Evolutionary conservation across 768 basidiomycete genomes (phyloP), one percentile per base, ranked within the genome.

Genomic region (Phylloporus arenicola): DNA sequence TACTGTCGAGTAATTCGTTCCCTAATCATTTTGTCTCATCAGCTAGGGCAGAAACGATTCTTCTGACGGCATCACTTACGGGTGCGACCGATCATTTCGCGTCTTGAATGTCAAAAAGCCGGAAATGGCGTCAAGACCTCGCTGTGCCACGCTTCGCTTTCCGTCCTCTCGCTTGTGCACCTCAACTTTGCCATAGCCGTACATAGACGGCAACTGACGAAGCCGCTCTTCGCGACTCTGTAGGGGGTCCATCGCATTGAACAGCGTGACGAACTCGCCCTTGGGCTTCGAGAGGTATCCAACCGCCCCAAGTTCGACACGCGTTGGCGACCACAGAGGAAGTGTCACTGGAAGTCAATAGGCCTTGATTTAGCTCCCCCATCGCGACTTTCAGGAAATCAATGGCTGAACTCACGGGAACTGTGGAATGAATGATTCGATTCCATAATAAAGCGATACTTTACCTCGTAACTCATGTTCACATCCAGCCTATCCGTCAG

Each of bases 201-300:
- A 70, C 27, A 89, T 64, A 8, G 83, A 80, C 2, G 84, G 80
- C 47, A 89, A 65, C 25, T 60, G 67, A 49, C 68, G 71, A 25
- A 78, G 70, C 5, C 59, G 57, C 6, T 73, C 75, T 20, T 75
- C 70, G 2, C 68, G 61, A 7, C 79, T 71, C 52, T 74, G 74
- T 34, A 68, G 64, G 6, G 81, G 83, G 45, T 76, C 69, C 62
- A 81, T 75, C 1, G 84, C 78, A 63, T 89, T 86, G 68, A 89
- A 82, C 7, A 91, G 71, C 8, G 81, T 83, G 50, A 87, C 68
- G 56, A 92, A 92, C 40, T 70, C 67, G 3, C 88, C 89, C n/a
- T 68, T 66, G 0, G 83, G 78, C 57, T 83, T 86, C 30, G 72
- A 73, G 22, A 90, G 68, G 62, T 86, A 92, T 3, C 90, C 90